Evolutionary conservation across 2,329 filamentous ascomycete species (phyloP), one percentile per base, ranked within the genome.

Genomic region (Hypoxylon sp.): DNA sequence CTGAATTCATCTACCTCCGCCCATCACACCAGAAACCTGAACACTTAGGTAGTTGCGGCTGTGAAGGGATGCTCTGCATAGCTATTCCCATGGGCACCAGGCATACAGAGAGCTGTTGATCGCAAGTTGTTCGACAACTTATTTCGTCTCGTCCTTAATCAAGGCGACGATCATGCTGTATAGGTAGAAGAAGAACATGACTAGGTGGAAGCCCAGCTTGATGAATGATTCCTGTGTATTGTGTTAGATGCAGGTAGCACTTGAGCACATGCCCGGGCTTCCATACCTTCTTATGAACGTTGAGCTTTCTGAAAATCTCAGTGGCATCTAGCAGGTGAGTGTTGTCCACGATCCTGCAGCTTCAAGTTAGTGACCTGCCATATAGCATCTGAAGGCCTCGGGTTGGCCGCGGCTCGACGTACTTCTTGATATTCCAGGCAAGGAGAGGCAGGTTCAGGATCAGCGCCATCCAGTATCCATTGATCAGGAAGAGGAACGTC

Each of bases 121-220:
- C 40, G 42, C 42, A 38, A 10, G n/a, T n/a, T 48, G 17, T 41
- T 37, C 40, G 21, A 47, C 20, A 23, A 33, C 54, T 88, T 88
- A 96, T 78, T 92, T 86, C 59, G 90, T 86, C 80, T 99, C 95
- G 77, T 98, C 95, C 73, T 90, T 88, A 82, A 99, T 99, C 63
- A 99, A 85, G 67, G 95, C 94, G 65, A 97, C 94, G 69, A 95
- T 95, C 91, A 95, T 96, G 88, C 91, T 96, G 86, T 97, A 97
- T 55, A 99, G 89, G 81, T 99, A 99, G 86, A 98, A 99, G 88
- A 99, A 99, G 86, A 99, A 99, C 92, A 99, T 97, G 80, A 99
- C 78, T 60, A 99, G 83, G 78, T 99, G 95, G 84, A 99, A 99
- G 54, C 94, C 95, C 38, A 99, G 91, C 82, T 99, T 99, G 81